phyloP scores from a whole-genome alignment of 2,329 filamentous ascomycete genomes.

The Malbranchea zuffiana region DNA sequence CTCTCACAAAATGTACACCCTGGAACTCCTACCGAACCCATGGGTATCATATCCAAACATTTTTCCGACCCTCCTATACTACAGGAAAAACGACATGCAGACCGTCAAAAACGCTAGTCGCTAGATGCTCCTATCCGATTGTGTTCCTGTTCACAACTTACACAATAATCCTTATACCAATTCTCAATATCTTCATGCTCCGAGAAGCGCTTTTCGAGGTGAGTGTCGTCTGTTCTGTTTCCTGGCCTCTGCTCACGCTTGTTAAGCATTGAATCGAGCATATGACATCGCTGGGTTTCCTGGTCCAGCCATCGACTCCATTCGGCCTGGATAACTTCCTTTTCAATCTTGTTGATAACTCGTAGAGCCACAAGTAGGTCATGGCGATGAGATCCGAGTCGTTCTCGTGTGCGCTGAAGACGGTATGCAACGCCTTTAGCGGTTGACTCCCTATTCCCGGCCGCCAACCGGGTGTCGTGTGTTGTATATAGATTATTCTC shows the following conservation, averaged over 20 bases:
- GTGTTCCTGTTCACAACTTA: constrained; percentile 45
- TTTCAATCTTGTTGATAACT: constrained; percentile 79
- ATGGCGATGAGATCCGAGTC: constrained; percentile 73
- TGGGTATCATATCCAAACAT: too few species aligned
- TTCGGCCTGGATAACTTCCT: constrained; percentile 72
- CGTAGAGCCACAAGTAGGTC: constrained; percentile 84
- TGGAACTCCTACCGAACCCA: too few species aligned
- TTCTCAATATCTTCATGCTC: constrained; percentile 38
- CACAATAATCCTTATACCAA: constrained; percentile 53
- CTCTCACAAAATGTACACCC: too few species aligned
- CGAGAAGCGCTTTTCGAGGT: constrained; percentile 23
- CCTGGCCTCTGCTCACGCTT: constrained; percentile 17
- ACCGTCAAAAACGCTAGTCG: background rate
- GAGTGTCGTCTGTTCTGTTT: constrained; percentile 17
- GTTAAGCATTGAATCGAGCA: constrained; percentile 42
- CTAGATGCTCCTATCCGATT: constrained; percentile 15
- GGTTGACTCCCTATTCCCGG: background rate
- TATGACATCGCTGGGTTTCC: constrained; percentile 65
- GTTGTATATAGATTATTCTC: constrained; percentile 24
- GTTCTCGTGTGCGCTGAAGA: constrained; percentile 68
- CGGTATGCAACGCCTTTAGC: constrained; percentile 39
- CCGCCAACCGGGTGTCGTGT: constrained; percentile 3
- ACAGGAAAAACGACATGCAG: constrained; percentile 14
- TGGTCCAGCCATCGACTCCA: constrained; percentile 87
- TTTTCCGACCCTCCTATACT: too few species aligned